Conservation (phyloP, 1,284 basidiomycete species). For the Tilletiopsis washingtonensis region DNA sequence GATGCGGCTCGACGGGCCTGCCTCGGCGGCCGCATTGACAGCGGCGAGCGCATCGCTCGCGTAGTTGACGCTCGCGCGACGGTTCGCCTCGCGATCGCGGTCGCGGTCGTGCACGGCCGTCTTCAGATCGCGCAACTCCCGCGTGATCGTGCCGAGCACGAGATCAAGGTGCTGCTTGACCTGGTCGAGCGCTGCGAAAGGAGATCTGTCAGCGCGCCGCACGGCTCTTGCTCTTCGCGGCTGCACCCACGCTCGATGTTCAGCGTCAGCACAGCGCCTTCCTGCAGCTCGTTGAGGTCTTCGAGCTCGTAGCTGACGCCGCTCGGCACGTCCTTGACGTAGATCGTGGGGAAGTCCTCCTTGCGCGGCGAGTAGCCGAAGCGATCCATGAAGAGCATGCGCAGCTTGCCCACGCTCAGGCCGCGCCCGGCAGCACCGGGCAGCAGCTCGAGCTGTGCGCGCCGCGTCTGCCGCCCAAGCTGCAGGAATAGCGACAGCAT, state of each 20-base stretch:
- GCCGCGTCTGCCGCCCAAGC: constrained; percentile 84
- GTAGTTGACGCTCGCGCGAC: constrained; percentile 1
- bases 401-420: constrained; percentile 63
- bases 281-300: constrained; percentile 84
- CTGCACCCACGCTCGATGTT: constrained; percentile 85
- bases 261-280: constrained; percentile 75
- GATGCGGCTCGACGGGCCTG: constrained; percentile 14
- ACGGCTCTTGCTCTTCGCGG: too few species aligned
- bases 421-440: constrained; percentile 16
- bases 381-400: constrained; percentile 85
- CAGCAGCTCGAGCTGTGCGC: constrained; percentile 60
- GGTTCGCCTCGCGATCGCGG: constrained; percentile 11
- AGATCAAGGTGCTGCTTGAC: constrained; percentile 95
- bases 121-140: constrained; percentile 86
- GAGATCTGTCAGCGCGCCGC: too few species aligned
- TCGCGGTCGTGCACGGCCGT: constrained; percentile 54
- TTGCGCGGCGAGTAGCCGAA: constrained; percentile 83
- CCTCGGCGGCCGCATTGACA: not conserved
- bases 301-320: constrained; percentile 94
- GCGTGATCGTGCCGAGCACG: constrained; percentile 74
- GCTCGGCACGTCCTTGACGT: constrained; percentile 80
- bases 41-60: not conserved
- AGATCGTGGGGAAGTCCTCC: constrained; percentile 92
- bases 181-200: constrained; percentile 76
- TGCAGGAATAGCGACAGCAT: constrained; percentile 65